Percentiles rank a stretch among this genome's conserved stretches.
phyloP scores from a whole-genome alignment of 257 asterid genomes.

The Eucommia ulmoides region DNA sequence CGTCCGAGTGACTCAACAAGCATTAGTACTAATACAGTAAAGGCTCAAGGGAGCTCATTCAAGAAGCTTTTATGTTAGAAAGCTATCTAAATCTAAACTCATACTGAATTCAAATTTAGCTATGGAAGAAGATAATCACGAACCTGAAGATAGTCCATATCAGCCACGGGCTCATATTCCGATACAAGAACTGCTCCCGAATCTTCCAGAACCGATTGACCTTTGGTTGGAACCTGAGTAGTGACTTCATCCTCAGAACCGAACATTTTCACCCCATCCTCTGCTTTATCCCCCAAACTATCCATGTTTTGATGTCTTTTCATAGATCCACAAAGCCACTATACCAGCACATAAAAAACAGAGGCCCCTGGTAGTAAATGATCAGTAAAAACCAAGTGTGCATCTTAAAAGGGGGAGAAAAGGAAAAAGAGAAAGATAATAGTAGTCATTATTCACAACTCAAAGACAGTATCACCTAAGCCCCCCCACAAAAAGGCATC shows the following conservation, averaged over 20 bases:
- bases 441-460: not conserved
- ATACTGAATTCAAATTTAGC: not conserved
- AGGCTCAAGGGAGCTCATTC: no score
- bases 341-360: conserved; percentile 91
- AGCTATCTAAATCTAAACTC: no score
- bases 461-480: not conserved
- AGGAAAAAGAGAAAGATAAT: not conserved
- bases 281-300: conserved; percentile 30
- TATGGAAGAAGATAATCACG: conserved; percentile 5
- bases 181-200: conserved; percentile 64
- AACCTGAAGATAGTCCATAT: conserved; percentile 97
- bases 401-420: conserved; percentile 17
- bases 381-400: conserved; percentile 78
- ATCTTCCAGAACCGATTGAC: conserved; percentile 74
- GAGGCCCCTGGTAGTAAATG: conserved; percentile 88
- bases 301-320: conserved; percentile 25
- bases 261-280: conserved; percentile 41
- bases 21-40: no score
- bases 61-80: no score
- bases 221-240: conserved; percentile 75
- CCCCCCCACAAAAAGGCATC: not conserved
- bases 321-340: conserved; percentile 68
- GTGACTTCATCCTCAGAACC: conserved; percentile 67
- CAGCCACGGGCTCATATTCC: conserved; percentile 69
- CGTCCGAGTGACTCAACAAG: no score